Conservation (phyloP, 306 rosid species). For the Ammopiptanthus mongolicus region DNA sequence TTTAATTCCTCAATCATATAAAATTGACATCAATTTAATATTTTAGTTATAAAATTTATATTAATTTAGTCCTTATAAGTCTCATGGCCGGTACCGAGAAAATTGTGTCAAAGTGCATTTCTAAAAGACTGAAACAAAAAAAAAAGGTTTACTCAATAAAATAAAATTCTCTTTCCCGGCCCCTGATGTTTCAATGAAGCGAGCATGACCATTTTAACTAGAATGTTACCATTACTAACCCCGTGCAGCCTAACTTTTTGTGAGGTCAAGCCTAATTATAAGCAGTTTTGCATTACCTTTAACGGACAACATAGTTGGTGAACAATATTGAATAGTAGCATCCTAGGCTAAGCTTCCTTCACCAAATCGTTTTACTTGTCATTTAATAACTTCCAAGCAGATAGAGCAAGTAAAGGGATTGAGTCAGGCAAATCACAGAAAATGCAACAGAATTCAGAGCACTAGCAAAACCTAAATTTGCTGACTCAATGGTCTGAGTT, state of each 20-base stretch:
- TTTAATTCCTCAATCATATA: too few species aligned
- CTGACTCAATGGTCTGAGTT: slow-evolving; percentile 29
- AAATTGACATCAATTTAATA: too few species aligned
- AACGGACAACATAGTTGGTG: slow-evolving; percentile 16
- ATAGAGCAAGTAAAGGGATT: neutral
- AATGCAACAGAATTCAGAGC: neutral
- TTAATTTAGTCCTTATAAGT: too few species aligned
- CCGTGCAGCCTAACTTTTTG: neutral
- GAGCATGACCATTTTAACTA: too few species aligned
- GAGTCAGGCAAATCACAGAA: neutral
- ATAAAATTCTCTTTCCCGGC: too few species aligned
- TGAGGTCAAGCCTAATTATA: slow-evolving; percentile 22
- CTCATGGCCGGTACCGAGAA: too few species aligned
- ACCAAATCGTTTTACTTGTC: too few species aligned
- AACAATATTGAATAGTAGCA: slow-evolving; percentile 14
- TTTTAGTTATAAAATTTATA: too few species aligned
- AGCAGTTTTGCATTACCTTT: neutral
- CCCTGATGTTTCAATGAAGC: too few species aligned
- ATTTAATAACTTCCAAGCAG: neutral
- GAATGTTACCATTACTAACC: neutral
- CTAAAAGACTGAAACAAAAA: too few species aligned
- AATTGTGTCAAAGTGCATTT: too few species aligned
- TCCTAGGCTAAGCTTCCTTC: neutral
- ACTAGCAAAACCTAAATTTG: neutral
- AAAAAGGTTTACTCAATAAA: too few species aligned